Percentiles rank a stretch among this genome's conserved stretches.
These are phyloP conservation scores for Centaurea solstitialis DNA, from an alignment of 129 eudicot genomes.

Conservation along the genomic window DNA sequence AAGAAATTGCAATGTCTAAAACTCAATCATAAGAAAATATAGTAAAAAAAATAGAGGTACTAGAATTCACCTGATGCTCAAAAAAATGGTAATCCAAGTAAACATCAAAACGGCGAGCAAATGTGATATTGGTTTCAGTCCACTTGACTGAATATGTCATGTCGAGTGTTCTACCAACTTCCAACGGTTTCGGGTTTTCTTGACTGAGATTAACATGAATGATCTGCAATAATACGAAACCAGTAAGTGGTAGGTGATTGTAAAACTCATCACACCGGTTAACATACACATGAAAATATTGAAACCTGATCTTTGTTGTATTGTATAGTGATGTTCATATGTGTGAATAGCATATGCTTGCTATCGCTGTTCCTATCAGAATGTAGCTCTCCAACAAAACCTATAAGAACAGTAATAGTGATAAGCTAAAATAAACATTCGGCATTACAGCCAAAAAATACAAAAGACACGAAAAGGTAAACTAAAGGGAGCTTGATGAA, in stretches of 20 bases:
- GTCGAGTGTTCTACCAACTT: constrained; percentile 65
- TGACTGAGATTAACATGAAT: constrained; percentile 96
- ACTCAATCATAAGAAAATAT: background rate
- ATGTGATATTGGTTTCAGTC: constrained; percentile 68
- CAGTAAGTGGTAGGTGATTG: constrained; percentile 3
- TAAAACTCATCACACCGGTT: constrained; percentile 5
- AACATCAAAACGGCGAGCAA: constrained; percentile 85
- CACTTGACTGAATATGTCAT: constrained; percentile 91
- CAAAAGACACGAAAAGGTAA: background rate
- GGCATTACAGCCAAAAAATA: background rate
- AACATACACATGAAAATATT: constrained; percentile 1
- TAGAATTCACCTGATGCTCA: constrained; percentile 87
- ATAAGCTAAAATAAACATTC: background rate
- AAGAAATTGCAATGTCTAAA: background rate
- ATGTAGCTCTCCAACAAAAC: constrained; percentile 88
- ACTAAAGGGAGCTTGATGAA: constrained; percentile 17
- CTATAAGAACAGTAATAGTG: constrained; percentile 38
- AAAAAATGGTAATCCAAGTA: constrained; percentile 96
- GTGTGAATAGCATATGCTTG: constrained; percentile 78
- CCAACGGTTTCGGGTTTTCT: constrained; percentile 84
- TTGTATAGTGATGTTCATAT: constrained; percentile 65
- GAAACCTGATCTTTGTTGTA: constrained; percentile 90
- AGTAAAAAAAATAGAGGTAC: background rate
- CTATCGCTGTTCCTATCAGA: constrained; percentile 73
- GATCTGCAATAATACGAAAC: constrained; percentile 57